Base-by-base conservation (phyloP, 352 stramenopile species). In the Globisporangium paroecandrum region DNA sequence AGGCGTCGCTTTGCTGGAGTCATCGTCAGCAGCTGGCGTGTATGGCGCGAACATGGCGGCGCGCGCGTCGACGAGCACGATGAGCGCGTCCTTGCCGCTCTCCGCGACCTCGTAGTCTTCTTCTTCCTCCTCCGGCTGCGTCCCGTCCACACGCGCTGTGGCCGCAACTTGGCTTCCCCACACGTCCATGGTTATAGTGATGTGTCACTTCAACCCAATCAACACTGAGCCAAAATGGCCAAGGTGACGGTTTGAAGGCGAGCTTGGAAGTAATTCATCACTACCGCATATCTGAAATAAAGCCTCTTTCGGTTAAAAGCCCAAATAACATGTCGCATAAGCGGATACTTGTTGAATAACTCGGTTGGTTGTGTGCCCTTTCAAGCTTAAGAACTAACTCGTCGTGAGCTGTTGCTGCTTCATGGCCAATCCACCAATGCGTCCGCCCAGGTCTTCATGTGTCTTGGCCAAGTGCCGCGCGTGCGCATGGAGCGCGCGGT, bases 41-140 rank as follows among this genome's bases (percentile, higher is more conserved):
- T 87, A 85, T 27, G 76, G 75, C 41, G 72, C 68, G 63, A 93
- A 91, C 82, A 95, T 93, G 61, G 61, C 54, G 58, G 77, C 67
- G 46, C 87, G 87, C 69, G 78, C 83, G 72, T 95, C 87, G 51
- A 95, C 70, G 38, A 95, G 70, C 60, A 95, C 79, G 55, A 95
- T 78, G 32, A 95, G 77, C 49, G 80, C 87, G 59, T 95, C 87
- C 64, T 90, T 91, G 24, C 85, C 87, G 61, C 74, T 85, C 27
- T 88, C 77, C 13, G 64, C 71, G 18, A 76, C 20, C 62, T 90
- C 84, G 74, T 78, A 90, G 24, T 90, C 67, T 59, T 89, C 78
- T n/a, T 94, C 83, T 8, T 75, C 71, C 34, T 84, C 79, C 9
- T 38, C 75, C 9, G 43, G 18, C 20, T 36, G 38, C 13, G 47